A percentile compares a stretch with the other conserved stretches of the same genome.
These are phyloP conservation scores for Mucor ambiguus DNA, from an alignment of 371 early-diverging fungal species.

Conservation along the genomic window DNA sequence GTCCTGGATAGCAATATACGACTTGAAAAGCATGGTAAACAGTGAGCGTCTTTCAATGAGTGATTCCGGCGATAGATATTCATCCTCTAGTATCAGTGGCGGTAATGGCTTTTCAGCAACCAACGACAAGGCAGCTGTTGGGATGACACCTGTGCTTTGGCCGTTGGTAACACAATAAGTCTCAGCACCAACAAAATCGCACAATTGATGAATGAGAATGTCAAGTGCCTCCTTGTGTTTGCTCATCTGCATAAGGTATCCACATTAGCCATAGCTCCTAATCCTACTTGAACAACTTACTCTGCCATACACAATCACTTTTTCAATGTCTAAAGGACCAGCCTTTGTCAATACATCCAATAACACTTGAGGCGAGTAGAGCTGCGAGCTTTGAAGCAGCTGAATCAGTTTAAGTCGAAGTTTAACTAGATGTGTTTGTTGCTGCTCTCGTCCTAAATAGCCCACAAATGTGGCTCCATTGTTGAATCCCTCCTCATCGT, in stretches of 20 bases:
- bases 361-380: constrained; percentile 34
- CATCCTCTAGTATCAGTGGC: background rate
- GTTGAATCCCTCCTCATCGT: constrained; percentile 6
- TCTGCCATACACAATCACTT: constrained; percentile 51
- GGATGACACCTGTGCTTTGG: constrained; percentile 38
- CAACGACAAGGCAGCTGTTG: constrained; percentile 31
- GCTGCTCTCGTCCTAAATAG: constrained; percentile 26
- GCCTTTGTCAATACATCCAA: constrained; percentile 30
- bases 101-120: constrained; percentile 14
- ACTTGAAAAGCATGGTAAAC: constrained; percentile 42
- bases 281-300: constrained; percentile 28
- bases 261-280: background rate
- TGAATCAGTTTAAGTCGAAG: constrained; percentile 38
- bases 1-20: constrained; percentile 41
- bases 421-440: constrained; percentile 26
- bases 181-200: constrained; percentile 70
- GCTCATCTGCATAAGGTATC: constrained; percentile 36
- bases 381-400: constrained; percentile 37
- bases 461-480: constrained; percentile 35
- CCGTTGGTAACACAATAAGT: constrained; percentile 65
- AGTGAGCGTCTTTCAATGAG: constrained; percentile 35
- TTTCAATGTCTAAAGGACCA: constrained; percentile 51
- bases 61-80: constrained; percentile 16
- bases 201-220: constrained; percentile 54
- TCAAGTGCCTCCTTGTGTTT: constrained; percentile 57